Evolutionary conservation across 1,284 basidiomycete species (phyloP), one percentile per base, ranked within the genome.

Genomic region (Microbotryum saponariae): DNA sequence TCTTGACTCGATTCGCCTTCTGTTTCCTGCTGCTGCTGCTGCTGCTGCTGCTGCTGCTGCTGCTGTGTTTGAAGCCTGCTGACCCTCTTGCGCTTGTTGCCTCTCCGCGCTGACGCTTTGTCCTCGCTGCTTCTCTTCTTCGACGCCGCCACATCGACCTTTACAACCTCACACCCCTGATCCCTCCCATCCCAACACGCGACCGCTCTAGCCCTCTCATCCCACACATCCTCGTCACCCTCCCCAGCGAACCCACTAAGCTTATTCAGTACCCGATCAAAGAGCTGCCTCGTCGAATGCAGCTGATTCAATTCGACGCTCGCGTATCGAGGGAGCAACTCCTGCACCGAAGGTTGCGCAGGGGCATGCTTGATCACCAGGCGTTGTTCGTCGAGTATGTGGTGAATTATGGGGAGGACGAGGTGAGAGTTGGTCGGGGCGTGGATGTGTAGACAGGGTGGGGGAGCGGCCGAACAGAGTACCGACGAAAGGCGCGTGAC

Each of bases 381-480:
- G 45, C 48, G 25, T 16, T 20, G 21, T 27, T 23, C 47, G 48
- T 45, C 49, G 21, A 21, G 6, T 23, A 44, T 37, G 2, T 14
- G 21, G 5, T 21, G 16, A 5, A 70, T 9, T 23, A 63, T 16
- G 4, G 53, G 54, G 8, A 52, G 27, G 18, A 70, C 52, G 29
- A 67, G 25, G 1, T 23, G 20, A 2, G 51, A 27, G 29, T 65
- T 64, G 8, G 51, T 33, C 4, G 63, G 61, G 18, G 62, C 60
- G 58, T 66, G 70, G 42, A 71, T 51, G 61, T 63, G 66, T 53
- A 69, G 47, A 6, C 64, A 58, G 0, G 53, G 44, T 14, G 70
- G 68, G 8, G 61, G 61, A 45, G 29, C 48, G 8, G 61, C 55
- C 10, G 70, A 66, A n/a, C 56, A 47, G 23, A 61, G 47, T 47